Evolutionary conservation across 805 yeast genomes (phyloP).

Genomic region (Candida dendrica): DNA sequence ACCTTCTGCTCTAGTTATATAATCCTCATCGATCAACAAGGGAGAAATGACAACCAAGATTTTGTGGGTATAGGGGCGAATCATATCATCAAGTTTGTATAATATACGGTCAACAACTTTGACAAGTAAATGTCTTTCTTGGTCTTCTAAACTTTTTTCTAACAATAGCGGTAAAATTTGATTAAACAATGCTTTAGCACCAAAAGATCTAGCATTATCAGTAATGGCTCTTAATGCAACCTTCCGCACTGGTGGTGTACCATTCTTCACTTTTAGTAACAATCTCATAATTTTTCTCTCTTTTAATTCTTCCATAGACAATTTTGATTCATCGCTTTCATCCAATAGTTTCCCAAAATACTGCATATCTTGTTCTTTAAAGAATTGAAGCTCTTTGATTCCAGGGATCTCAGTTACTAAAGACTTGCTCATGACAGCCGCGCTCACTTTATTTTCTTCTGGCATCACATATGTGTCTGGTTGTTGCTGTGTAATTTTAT

Average conservation of each 20-base stretch:
- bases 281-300: constrained; percentile 58
- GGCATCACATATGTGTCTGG: constrained; percentile 44
- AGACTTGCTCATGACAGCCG: constrained; percentile 25
- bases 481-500: no score
- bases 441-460: constrained; percentile 29
- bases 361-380: constrained; percentile 65
- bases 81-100: constrained; percentile 52
- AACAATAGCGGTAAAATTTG: constrained; percentile 69
- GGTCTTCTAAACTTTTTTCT: constrained; percentile 68
- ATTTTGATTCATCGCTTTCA: constrained; percentile 21
- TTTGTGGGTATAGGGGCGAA: constrained; percentile 68
- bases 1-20: constrained; percentile 68
- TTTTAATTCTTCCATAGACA: constrained; percentile 45
- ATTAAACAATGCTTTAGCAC: constrained; percentile 62
- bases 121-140: constrained; percentile 75
- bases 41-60: constrained; percentile 74
- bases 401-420: constrained; percentile 56
- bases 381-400: constrained; percentile 54
- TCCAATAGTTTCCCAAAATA: constrained; percentile 58
- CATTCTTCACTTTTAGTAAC: constrained; percentile 70
- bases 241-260: constrained; percentile 62
- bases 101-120: constrained; percentile 68
- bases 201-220: constrained; percentile 56
- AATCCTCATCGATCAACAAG: constrained; percentile 70
- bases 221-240: constrained; percentile 59